Evolutionary conservation across 192 early-diverging fungal genomes (phyloP).

Genomic region (Backusella circina): DNA sequence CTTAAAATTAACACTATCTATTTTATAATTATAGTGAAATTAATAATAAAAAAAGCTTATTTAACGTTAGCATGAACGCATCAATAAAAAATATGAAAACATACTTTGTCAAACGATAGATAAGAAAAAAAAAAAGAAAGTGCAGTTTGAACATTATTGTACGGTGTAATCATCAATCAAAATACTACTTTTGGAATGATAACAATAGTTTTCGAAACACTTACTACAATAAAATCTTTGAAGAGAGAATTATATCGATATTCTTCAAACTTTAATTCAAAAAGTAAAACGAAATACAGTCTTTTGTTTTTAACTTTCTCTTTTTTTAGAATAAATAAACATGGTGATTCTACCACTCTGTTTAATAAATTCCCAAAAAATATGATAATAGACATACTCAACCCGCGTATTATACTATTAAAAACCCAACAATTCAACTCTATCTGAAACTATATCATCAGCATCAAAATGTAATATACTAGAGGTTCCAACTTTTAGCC

Average conservation of each 20-base stretch:
- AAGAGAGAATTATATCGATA: background rate
- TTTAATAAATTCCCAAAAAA: background rate
- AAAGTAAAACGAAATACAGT: background rate
- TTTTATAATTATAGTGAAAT: background rate
- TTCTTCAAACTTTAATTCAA: background rate
- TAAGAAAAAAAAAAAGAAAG: background rate
- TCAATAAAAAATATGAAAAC: background rate
- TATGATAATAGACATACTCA: background rate
- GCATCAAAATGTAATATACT: background rate
- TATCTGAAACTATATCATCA: background rate
- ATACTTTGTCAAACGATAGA: background rate
- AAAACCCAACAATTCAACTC: too few relatives aligned
- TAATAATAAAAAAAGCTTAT: background rate
- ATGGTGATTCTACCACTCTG: background rate
- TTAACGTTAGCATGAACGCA: background rate
- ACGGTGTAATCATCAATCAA: background rate
- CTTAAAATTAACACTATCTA: background rate
- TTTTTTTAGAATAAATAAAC: background rate
- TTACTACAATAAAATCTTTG: background rate
- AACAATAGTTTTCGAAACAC: background rate
- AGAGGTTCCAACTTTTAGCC: background rate
- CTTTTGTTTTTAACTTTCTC: background rate
- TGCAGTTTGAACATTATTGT: background rate
- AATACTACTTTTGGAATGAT: background rate
- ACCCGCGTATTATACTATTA: background rate